phyloP scores from a whole-genome alignment of 1,284 basidiomycete species.

The Boletus smithii region DNA sequence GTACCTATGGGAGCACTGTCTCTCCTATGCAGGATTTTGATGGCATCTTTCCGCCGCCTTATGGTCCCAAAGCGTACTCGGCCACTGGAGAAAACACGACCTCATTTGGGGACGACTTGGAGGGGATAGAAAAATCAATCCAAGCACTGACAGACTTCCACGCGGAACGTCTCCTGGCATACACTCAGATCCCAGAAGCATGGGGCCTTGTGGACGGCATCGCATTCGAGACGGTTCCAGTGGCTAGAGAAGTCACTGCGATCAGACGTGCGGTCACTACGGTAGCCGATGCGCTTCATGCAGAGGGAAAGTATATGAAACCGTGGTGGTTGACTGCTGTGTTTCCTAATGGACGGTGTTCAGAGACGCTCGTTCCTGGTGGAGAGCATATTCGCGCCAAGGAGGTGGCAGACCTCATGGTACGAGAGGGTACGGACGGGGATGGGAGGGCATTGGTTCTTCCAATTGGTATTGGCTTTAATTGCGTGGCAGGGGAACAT shows the following conservation, averaged over 20 bases:
- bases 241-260: conserved; percentile 61
- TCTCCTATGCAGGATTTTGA: conserved; percentile 69
- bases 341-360: conserved; percentile 54
- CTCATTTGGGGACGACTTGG: conserved; percentile 39
- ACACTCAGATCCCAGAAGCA: conserved; percentile 42
- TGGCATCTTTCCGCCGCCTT: conserved; percentile 74
- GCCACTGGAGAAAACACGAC: conserved; percentile 38
- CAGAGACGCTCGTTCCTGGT: conserved; percentile 37
- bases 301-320: conserved; percentile 45
- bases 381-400: conserved; percentile 29
- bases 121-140: conserved; percentile 37
- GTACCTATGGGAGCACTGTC: conserved; percentile 71
- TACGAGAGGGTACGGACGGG: conserved; percentile 21
- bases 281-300: conserved; percentile 8
- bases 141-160: conserved; percentile 65
- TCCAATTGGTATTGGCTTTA: conserved; percentile 63
- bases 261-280: conserved; percentile 51
- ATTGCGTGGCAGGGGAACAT: conserved; percentile 57
- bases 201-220: conserved; percentile 64
- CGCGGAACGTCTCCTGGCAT: conserved; percentile 57
- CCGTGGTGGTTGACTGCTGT: conserved; percentile 79
- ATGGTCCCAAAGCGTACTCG: conserved; percentile 52
- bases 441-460: conserved; percentile 18
- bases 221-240: conserved; percentile 79
- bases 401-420: conserved; percentile 40